These are phyloP conservation scores for Umbilicus rupestris DNA, from an alignment of 164 flowering plant species.

Conservation along the genomic window DNA sequence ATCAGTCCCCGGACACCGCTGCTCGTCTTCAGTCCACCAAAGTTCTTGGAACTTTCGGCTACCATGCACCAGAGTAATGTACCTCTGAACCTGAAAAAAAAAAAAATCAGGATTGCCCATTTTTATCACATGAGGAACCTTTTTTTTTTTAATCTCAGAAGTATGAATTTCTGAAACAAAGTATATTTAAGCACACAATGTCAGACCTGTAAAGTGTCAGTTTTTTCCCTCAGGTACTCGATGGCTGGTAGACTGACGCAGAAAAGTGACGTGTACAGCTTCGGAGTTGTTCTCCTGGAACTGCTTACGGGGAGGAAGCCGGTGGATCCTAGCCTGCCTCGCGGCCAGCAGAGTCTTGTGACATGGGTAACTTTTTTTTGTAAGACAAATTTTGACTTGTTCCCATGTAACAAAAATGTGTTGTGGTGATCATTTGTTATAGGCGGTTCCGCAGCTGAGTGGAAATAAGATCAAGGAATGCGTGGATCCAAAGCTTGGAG, in stretches of 20 bases:
- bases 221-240: neutral
- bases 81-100: neutral
- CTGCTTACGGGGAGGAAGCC: constrained; percentile 8
- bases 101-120: neutral
- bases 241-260: constrained; percentile 6
- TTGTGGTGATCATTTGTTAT: constrained; percentile 1
- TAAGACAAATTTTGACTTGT: too few relatives aligned
- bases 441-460: constrained; percentile 68
- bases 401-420: neutral
- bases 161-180: neutral
- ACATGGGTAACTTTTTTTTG: constrained; percentile 4
- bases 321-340: constrained; percentile 9
- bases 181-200: too few relatives aligned
- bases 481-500: constrained; percentile 56
- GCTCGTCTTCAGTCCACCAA: constrained; percentile 9
- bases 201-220: neutral
- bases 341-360: constrained; percentile 11
- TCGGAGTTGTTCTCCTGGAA: constrained; percentile 10
- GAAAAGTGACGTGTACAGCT: constrained; percentile 10
- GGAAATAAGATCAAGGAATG: constrained; percentile 69
- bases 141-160: neutral
- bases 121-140: neutral
- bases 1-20: constrained; percentile 8
- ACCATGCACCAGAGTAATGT: constrained; percentile 9
- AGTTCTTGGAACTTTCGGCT: constrained; percentile 8